Percentiles rank a stretch among this genome's conserved stretches.
Evolutionary conservation across 768 basidiomycete species (phyloP).

Genomic region (Tephrocybe sp.): DNA sequence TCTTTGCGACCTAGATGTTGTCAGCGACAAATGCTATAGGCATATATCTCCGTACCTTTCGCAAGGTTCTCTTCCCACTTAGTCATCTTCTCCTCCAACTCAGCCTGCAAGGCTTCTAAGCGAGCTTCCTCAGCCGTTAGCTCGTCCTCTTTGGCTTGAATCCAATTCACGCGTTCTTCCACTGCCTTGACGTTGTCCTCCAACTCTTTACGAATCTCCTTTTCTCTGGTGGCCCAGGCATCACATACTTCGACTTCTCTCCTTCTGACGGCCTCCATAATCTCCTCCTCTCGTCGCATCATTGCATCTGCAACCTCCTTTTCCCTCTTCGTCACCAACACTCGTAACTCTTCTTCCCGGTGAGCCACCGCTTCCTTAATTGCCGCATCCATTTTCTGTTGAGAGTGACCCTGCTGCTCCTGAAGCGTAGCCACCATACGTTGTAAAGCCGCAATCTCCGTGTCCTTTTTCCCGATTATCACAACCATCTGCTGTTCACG

Average conservation of each 20-base stretch:
- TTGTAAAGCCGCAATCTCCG: slow-evolving; percentile 52
- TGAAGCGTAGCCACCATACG: slow-evolving; percentile 42
- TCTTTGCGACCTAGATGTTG: slow-evolving; percentile 40
- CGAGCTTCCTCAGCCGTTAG: slow-evolving; percentile 48
- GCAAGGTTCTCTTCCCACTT: slow-evolving; percentile 36
- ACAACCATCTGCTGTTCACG: slow-evolving; percentile 51
- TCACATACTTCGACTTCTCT: slow-evolving; percentile 63
- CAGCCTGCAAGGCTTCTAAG: slow-evolving; percentile 42
- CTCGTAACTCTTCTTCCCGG: slow-evolving; percentile 68
- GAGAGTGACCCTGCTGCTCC: slow-evolving; percentile 24
- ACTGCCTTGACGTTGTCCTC: slow-evolving; percentile 45
- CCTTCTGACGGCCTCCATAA: slow-evolving; percentile 61
- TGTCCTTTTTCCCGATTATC: slow-evolving; percentile 54
- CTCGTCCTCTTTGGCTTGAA: slow-evolving; percentile 50
- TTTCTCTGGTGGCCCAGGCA: slow-evolving; percentile 55
- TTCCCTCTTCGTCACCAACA: slow-evolving; percentile 63
- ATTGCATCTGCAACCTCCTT: slow-evolving; percentile 68
- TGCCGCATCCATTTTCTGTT: slow-evolving; percentile 40
- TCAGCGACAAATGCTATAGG: neutral
- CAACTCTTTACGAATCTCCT: slow-evolving; percentile 49
- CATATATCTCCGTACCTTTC: slow-evolving; percentile 19
- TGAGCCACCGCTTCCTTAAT: slow-evolving; percentile 56
- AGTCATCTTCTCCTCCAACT: slow-evolving; percentile 49
- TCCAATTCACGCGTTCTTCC: slow-evolving; percentile 49
- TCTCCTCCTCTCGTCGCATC: slow-evolving; percentile 65